Base-by-base conservation (phyloP, 108 stramenopile species). In the Stephanodiscus minutulus region DNA sequence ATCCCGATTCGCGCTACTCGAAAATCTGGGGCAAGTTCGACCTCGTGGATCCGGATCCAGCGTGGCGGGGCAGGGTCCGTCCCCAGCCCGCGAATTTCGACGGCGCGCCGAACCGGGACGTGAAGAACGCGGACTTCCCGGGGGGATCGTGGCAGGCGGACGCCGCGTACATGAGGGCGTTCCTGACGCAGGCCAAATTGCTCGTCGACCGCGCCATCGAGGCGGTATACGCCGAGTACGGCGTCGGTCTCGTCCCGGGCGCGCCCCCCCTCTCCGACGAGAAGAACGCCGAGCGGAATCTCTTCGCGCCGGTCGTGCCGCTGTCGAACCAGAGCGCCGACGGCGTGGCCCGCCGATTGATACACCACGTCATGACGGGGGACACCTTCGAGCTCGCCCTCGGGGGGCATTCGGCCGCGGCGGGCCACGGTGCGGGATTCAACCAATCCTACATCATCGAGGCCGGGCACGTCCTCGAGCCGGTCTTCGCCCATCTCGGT, bases 341-440 rank as follows among this genome's bases (percentile, higher is more conserved):
- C 31, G 81, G 71, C 29, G 59, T 85, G 13, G 62, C 84, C 9
- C 44, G 74, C 11, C 66, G 82, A 21, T 66, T 87, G 17, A 58
- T 87, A 13, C 86, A 87, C 72, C 65, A 66, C 24, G 83, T 87
- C 35, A 83, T 87, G 44, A 84, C 84, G 3, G 61, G 64, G 48
- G 84, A 81, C 41, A 61, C 79, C 1, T 85, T 87, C 33, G 76
- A 81, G 12, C 37, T 85, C 11, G 73, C 72, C 17, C 39, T 82
- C 37, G 84, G 73, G 17, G 93, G 93, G 7, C 93, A 95, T 64
- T 85, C 83, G n/a, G 80, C 90, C 11, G 80, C 89, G 1, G 93
- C 93, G 1, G 93, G 88, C 8, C 93, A 95, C 75, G 93, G 93
- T 13, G 90, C 90, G 66, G 66, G 82, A 0, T 86, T 77, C 70